Base-by-base conservation (phyloP, 345 rosid genomes). In the Rhodomyrtus tomentosa region DNA sequence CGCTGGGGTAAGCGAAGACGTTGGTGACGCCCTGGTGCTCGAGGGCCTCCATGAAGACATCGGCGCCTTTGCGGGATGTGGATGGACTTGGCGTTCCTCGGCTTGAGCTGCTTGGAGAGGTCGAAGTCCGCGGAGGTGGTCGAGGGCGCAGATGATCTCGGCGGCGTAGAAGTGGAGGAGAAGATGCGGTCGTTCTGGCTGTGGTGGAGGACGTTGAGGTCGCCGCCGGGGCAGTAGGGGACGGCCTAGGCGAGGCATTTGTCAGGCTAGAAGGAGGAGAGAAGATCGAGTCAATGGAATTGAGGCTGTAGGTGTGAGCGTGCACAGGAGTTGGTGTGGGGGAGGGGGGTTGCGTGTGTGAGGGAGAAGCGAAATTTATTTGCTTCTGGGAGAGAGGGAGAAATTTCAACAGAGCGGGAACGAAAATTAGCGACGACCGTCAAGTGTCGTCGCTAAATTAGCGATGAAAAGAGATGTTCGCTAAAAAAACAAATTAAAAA, bases 1-100 rank as follows among this genome's bases (percentile, higher is more conserved):
- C 98, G 9, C 98, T 98, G 0, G 98, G 99, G 83, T 96, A 96
- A 8, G 98, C 98, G 87, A 96, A 96, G 24, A 96, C 99, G 48
- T 87, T 87, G 20, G 86, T 91, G 62, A 95, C 98, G 40, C 99
- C 98, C 84, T 94, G 89, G 5, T 98, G 95, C 84, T 95, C 98
- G 38, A 96, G 90, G 38, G 99, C 98, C 84, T 95, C 99, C 13
- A 96, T 96, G 51, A 96, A 94, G 90, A 96, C 93, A 83, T 95
- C 98, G 11, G 98, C 91, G 4, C 99, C 99, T 87, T 94, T 97
- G 25, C 99, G 92, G n/a, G 99, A 68, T 76, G 55, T 42, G 72
- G 86, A 55, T n/a, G 13, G 85, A 29, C 20, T 11, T 4, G 59
- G 53, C 82, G 81, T 22, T 56, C 62, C 21, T 58, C 3, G 73